A percentile compares a stretch with the other conserved stretches of the same genome.
Conservation (phyloP, 257 asterid genomes). For the Solanum sitiens region DNA sequence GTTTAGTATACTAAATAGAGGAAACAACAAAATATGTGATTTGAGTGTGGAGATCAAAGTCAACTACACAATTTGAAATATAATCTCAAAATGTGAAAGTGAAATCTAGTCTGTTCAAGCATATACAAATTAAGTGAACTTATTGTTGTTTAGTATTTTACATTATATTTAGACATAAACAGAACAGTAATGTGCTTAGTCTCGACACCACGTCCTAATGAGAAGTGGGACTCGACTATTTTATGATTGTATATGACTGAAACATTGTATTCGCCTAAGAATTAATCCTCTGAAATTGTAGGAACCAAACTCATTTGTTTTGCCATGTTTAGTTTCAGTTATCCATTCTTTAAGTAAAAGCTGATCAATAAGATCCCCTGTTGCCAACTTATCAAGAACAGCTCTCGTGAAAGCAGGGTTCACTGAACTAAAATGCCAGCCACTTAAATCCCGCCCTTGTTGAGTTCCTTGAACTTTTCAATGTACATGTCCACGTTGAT, state of each 20-base stretch:
- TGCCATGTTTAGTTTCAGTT: no score
- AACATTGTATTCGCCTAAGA: no score
- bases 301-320: no score
- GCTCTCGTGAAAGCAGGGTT: slow-evolving; percentile 50
- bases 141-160: background rate
- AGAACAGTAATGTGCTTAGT: slow-evolving; percentile 14
- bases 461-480: slow-evolving; percentile 21
- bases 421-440: slow-evolving; percentile 11
- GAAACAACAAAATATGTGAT: background rate
- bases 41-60: background rate
- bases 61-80: background rate
- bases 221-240: slow-evolving; percentile 1
- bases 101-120: background rate
- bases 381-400: slow-evolving; percentile 39
- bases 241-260: no score
- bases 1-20: no score
- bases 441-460: slow-evolving; percentile 20
- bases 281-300: no score
- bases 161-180: background rate
- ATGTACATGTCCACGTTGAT: slow-evolving; percentile 35
- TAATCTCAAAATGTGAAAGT: background rate
- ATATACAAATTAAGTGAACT: background rate
- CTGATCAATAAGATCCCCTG: no score
- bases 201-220: slow-evolving; percentile 19
- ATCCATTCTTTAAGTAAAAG: no score